Conservation (phyloP, 2,329 filamentous ascomycete species). For the Alternaria sp. region DNA sequence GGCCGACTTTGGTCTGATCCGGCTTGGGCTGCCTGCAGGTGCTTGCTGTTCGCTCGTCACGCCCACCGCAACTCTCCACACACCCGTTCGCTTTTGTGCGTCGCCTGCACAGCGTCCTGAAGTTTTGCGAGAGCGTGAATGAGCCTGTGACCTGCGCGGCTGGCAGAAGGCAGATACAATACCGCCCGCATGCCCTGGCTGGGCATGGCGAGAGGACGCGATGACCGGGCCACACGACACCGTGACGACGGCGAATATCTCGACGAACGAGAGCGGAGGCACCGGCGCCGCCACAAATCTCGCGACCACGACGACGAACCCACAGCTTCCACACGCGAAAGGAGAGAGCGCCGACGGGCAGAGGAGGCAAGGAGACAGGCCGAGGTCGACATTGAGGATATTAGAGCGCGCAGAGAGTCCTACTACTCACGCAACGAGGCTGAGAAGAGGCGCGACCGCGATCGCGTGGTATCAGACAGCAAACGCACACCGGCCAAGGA, state of each 20-base stretch:
- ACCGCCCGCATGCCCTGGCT: constrained; percentile 30
- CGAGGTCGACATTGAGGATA: constrained; percentile 50
- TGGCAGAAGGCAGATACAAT: constrained; percentile 36
- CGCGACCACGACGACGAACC: constrained; percentile 36
- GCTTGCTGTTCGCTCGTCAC: constrained; percentile 38
- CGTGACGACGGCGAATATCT: constrained; percentile 36
- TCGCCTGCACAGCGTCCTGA: constrained; percentile 42
- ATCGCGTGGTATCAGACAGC: constrained; percentile 43
- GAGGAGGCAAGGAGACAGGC: constrained; percentile 37
- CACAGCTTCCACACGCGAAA: constrained; percentile 35
- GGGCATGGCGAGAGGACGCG: constrained; percentile 45
- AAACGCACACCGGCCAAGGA: constrained; percentile 35
- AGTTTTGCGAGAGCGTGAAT: constrained; percentile 27
- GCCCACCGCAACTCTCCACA: constrained; percentile 37
- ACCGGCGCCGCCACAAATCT: constrained; percentile 36
- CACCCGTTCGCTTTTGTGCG: constrained; percentile 27
- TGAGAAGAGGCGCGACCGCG: constrained; percentile 37
- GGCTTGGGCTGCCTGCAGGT: constrained; percentile 36
- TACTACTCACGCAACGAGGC: constrained; percentile 47
- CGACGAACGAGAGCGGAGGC: constrained; percentile 38
- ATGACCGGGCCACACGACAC: constrained; percentile 40
- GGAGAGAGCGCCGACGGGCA: constrained; percentile 41
- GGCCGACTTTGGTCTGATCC: constrained; percentile 32
- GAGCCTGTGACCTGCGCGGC: constrained; percentile 38
- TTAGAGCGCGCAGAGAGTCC: constrained; percentile 46